Evolutionary conservation across 1,284 basidiomycete genomes (phyloP), one percentile per base, ranked within the genome.

Genomic region (Mycosarcoma maydis): DNA sequence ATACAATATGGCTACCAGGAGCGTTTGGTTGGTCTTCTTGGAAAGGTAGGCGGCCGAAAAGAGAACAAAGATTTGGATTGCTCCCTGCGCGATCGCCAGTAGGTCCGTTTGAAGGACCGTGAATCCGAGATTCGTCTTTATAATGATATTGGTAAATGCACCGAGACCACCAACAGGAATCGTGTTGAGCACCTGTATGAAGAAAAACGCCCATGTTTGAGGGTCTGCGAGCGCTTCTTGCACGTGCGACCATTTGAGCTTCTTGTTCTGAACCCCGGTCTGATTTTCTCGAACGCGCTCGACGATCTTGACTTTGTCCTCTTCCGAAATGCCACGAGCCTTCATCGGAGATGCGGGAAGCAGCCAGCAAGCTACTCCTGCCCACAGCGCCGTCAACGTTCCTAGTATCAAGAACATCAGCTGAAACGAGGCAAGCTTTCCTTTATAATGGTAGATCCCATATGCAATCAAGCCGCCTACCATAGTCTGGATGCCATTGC

Each of bases 221-320:
- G 84, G 83, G 57, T 87, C 86, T 17, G 60, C 75, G 36, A 86
- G 60, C 2, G 84, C 86, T 68, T 87, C 86, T 48, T 77, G 82
- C 32, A 82, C 83, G 81, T 85, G 84, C 43, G 85, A 80, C 75
- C 58, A 76, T 82, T 87, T 87, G 80, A 86, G 87, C 53, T 84
- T 82, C 65, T 83, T 85, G 77, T 87, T 87, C 75, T 87, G 85
- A 22, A 87, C 83, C 7, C 86, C 86, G 2, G 83, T 83, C 75
- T 82, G 75, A 68, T 87, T 87, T 70, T 85, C 85, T 26, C 86
- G 79, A 3, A 87, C 85, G 14, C 86, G 83, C 74, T 87, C 86
- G 38, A 85, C 83, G 53, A 87, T 83, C 30, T 86, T 84, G 17
- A 85, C 58, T 24, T 84, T 82, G 60, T 87, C 86, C 61, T 86